Base-by-base conservation (phyloP, 805 yeast species). In the Priceomyces melissophilus region DNA sequence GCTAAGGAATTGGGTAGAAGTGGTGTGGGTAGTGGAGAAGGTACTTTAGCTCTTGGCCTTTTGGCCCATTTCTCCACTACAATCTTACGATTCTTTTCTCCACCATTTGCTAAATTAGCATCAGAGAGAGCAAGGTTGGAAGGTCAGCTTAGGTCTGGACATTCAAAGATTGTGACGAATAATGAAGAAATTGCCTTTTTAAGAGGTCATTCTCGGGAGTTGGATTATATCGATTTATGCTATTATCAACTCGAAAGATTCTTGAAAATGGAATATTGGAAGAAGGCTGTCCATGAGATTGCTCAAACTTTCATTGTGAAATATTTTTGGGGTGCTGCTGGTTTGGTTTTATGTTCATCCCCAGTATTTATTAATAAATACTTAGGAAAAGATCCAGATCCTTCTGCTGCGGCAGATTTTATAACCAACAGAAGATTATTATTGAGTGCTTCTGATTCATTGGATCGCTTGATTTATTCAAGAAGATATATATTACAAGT, bases 291-390 rank as follows among this genome's bases (percentile, higher is more conserved):
- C 17, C 91, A 89, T 62, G 89, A 89, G 55, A 77, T 87, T 50
- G 85, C 91, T 2, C 93, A 91, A 50, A 87, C 84, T 37, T 90
- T 89, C 53, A 81, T 88, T 40, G 90, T 90, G 46, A 90, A 90
- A 65, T 90, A 90, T 63, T 79, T 88, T 37, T 84, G 96, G 90
- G 98, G 98, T 46, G 98, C 96, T 2, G 87, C 93, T 26, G 98
- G 98, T 9, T 73, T 90, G 44, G 78, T 82, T 1, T 71, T 90
- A 36, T 90, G 97, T 63, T 81, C 96, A 2, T 80, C 90, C 3
- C 97, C 98, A 4, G 85, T 89, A 2, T 90, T 90, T 57, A 76
- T 81, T 54, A 69, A 73, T 44, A 70, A 79, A 38, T 75, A 78
- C 39, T 63, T 70, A 45, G 79, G 79, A 27, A 59, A 63, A 38